phyloP scores from a whole-genome alignment of 129 eudicot species.

The Glebionis coronaria region DNA sequence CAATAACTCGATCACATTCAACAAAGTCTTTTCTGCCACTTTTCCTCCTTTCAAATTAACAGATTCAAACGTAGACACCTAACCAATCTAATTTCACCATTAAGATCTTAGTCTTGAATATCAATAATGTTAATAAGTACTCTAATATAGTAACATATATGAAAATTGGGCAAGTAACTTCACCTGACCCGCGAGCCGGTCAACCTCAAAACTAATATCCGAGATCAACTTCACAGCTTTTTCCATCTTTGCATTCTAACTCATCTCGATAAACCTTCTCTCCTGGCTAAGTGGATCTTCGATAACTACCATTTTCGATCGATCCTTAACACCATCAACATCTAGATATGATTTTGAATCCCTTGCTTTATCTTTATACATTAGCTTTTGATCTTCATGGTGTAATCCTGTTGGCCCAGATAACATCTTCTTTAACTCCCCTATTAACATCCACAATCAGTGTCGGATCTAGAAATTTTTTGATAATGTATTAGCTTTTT shows the following conservation, averaged over 20 bases:
- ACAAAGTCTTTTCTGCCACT: conserved; percentile 63
- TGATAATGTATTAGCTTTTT: too few species aligned
- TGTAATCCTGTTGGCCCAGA: too few species aligned
- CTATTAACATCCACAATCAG: too few species aligned
- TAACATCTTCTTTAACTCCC: too few species aligned
- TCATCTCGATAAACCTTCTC: conserved; percentile 60
- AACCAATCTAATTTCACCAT: conserved; percentile 3
- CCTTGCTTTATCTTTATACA: conserved; percentile 57
- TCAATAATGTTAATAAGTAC: neutral
- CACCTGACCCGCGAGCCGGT: too few species aligned
- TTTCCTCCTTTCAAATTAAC: conserved; percentile 71
- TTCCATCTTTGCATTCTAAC: conserved; percentile 63
- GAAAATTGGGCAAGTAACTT: neutral
- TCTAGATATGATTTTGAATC: conserved; percentile 54
- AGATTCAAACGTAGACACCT: conserved; percentile 73
- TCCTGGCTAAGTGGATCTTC: conserved; percentile 84
- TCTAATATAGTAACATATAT: neutral
- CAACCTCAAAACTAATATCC: conserved; percentile 77
- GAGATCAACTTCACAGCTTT: conserved; percentile 60
- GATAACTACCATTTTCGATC: conserved; percentile 55
- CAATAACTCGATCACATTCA: too few species aligned
- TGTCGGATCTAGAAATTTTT: too few species aligned
- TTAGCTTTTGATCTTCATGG: conserved; percentile 70
- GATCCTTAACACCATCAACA: too few species aligned
- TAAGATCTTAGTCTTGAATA: neutral